Percentiles rank a stretch among this genome's conserved stretches.
These are phyloP conservation scores for Botrytis fabae DNA, from an alignment of 2,329 filamentous ascomycete genomes.

Conservation along the genomic window DNA sequence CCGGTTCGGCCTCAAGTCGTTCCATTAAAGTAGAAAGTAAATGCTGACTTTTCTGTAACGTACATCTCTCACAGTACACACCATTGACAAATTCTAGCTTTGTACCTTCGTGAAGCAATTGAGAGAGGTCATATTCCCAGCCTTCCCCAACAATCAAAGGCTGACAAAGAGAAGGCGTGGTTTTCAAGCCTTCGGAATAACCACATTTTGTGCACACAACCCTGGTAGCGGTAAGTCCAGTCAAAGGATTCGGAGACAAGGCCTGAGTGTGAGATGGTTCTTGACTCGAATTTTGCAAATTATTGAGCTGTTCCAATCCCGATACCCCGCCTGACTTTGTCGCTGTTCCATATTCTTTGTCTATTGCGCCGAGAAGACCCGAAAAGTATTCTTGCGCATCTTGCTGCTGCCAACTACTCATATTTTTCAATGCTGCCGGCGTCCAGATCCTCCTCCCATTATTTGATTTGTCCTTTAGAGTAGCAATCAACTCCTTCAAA, in stretches of 20 bases:
- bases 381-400: slow-evolving; percentile 98
- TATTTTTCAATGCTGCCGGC: slow-evolving; percentile 76
- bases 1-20: slow-evolving; percentile 41
- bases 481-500: slow-evolving; percentile 59
- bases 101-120: slow-evolving; percentile 82
- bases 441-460: slow-evolving; percentile 81
- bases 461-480: slow-evolving; percentile 68
- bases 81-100: slow-evolving; percentile 82
- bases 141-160: slow-evolving; percentile 76
- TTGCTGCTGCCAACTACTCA: slow-evolving; percentile 95
- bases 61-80: slow-evolving; percentile 91
- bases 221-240: slow-evolving; percentile 83
- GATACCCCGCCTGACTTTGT: slow-evolving; percentile 33
- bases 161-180: slow-evolving; percentile 92
- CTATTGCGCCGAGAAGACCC: slow-evolving; percentile 80
- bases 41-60: slow-evolving; percentile 60
- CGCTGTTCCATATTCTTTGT: slow-evolving; percentile 68
- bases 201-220: slow-evolving; percentile 86
- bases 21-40: slow-evolving; percentile 52
- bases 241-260: slow-evolving; percentile 70
- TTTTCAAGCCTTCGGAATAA: slow-evolving; percentile 80
- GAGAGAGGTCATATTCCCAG: slow-evolving; percentile 67
- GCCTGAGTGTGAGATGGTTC: slow-evolving; percentile 24
- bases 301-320: slow-evolving; percentile 34
- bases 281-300: slow-evolving; percentile 10